Conservation (phyloP, 2,329 filamentous ascomycete genomes). For the Lecanicillium sp. region DNA sequence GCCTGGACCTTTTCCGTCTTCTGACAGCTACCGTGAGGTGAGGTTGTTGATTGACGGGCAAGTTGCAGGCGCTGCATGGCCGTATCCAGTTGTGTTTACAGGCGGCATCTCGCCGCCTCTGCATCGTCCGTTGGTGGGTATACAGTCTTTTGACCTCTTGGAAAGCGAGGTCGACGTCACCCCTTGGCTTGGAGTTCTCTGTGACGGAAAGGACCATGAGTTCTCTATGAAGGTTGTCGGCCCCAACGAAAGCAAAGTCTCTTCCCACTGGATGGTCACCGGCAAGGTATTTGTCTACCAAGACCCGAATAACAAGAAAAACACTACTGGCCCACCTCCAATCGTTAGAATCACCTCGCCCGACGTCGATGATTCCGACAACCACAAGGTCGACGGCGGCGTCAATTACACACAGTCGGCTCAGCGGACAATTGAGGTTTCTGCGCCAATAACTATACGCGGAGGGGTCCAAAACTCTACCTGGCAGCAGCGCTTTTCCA, state of each 20-base stretch:
- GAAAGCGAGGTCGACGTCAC: conserved; percentile 80
- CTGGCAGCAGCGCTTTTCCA: conserved; percentile 52
- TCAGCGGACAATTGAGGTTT: conserved; percentile 53
- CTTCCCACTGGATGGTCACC: conserved; percentile 62
- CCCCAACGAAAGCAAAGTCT: conserved; percentile 47
- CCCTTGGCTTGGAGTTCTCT: conserved; percentile 62
- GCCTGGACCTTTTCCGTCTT: conserved; percentile 39
- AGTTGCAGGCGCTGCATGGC: conserved; percentile 70
- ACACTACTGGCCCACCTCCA: conserved; percentile 39
- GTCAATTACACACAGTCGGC: conserved; percentile 41
- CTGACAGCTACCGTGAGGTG: conserved; percentile 63
- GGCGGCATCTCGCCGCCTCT: conserved; percentile 70
- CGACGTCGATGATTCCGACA: conserved; percentile 33
- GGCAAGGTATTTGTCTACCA: conserved; percentile 78
- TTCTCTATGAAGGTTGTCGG: conserved; percentile 63
- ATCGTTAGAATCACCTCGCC: conserved; percentile 14
- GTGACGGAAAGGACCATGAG: conserved; percentile 54
- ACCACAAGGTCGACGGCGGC: conserved; percentile 24
- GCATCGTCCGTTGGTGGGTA: conserved; percentile 70
- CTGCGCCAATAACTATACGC: conserved; percentile 33
- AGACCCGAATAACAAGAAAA: conserved; percentile 37
- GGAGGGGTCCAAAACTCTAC: conserved; percentile 17
- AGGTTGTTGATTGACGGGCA: conserved; percentile 66
- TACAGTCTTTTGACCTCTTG: conserved; percentile 69
- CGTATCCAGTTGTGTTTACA: conserved; percentile 75